Percentiles rank a stretch among this genome's conserved stretches.
Conservation (phyloP, 768 basidiomycete genomes). For the Glaciozyma martinii region DNA sequence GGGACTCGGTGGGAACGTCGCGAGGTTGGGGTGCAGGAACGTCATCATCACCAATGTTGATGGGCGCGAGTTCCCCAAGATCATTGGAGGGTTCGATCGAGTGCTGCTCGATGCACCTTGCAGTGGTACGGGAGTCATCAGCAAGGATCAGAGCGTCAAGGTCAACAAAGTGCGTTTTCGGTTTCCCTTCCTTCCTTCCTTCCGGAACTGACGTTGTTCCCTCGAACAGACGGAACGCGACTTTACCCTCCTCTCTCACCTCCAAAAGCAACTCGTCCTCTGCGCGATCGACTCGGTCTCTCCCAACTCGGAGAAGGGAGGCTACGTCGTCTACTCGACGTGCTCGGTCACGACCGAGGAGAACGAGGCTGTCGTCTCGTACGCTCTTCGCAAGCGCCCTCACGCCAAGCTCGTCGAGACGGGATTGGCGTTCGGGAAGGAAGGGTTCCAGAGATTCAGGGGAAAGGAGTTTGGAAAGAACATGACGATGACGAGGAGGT, state of each 20-base stretch:
- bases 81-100: constrained; percentile 98
- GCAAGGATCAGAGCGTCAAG: constrained; percentile 95
- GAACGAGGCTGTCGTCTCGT: constrained; percentile 96
- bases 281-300: constrained; percentile 95
- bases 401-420: constrained; percentile 86
- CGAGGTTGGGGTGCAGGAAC: constrained; percentile 95
- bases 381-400: constrained; percentile 88
- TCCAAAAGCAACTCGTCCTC: constrained; percentile 95
- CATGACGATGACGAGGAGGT: constrained; percentile 71
- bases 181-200: not conserved
- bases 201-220: not conserved
- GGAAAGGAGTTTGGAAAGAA: constrained; percentile 80
- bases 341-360: constrained; percentile 98
- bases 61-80: constrained; percentile 93
- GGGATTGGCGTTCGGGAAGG: constrained; percentile 82
- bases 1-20: constrained; percentile 90
- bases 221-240: constrained; percentile 72
- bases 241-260: constrained; percentile 87
- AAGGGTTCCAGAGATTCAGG: constrained; percentile 80
- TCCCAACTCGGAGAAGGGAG: constrained; percentile 75
- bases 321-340: constrained; percentile 88
- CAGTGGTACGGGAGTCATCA: constrained; percentile 95
- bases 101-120: constrained; percentile 95
- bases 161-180: constrained; percentile 78
- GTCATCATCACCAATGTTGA: constrained; percentile 96